phyloP scores from a whole-genome alignment of 345 rosid genomes.

The Acer negundo region DNA sequence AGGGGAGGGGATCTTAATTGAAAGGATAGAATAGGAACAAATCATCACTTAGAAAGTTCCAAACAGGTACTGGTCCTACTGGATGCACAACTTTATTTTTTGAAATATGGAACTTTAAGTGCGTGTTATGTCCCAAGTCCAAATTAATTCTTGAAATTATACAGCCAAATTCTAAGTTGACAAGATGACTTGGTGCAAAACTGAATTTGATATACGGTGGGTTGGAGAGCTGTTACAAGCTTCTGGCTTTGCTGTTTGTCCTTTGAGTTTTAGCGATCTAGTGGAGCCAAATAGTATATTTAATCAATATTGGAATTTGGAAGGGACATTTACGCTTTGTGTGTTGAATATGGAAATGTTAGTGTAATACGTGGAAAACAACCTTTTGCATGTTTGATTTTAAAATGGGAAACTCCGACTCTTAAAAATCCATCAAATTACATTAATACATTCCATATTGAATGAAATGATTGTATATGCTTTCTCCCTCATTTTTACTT shows the following conservation, averaged over 20 bases:
- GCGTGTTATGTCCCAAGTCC: background rate
- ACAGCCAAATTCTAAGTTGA: background rate
- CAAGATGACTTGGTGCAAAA: background rate
- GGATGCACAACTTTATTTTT: background rate
- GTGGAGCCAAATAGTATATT: background rate
- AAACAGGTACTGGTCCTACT: background rate
- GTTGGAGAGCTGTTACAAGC: background rate
- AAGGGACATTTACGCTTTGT: background rate
- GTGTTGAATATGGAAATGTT: background rate
- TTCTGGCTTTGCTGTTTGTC: background rate
- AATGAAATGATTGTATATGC: conserved; percentile 6
- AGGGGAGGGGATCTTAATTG: background rate
- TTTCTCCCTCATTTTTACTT: background rate
- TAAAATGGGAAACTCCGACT: background rate
- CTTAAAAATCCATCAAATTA: background rate
- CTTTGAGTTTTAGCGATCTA: background rate
- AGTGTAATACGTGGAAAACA: background rate
- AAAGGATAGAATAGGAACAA: background rate
- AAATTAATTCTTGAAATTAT: background rate
- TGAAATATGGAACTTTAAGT: background rate
- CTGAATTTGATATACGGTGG: background rate
- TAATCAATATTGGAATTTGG: background rate
- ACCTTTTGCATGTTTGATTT: background rate
- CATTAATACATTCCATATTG: background rate
- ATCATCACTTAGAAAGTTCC: background rate